Base-by-base conservation (phyloP, 192 early-diverging fungal genomes). In the Neocallimastix lanati region DNA sequence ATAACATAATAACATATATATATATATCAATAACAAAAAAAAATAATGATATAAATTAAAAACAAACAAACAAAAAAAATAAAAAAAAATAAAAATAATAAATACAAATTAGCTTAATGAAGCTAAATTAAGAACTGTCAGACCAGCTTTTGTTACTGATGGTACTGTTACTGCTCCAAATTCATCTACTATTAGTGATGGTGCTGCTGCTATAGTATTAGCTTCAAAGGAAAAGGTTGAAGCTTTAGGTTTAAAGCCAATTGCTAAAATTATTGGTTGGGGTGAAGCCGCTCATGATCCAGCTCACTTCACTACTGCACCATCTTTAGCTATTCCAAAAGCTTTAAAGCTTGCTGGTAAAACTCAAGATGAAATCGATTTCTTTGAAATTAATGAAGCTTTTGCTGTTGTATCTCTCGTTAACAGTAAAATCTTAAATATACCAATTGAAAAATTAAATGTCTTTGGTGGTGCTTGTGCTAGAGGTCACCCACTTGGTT, bases 301-400 rank as follows among this genome's bases (percentile, higher is more conserved):
- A 29, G 92, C 94, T 78, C 94, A 96, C 82, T 99, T 99, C 88
- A 92, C 96, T 37, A 95, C 96, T 83, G 97, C 97, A 7, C 97
- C 97, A 28, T 88, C 94, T 30, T 85, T 95, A 79, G 95, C 97
- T 25, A 89, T 98, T 78, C 97, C 97, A 28, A 92, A 94, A 81
- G 96, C 96, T 15, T 90, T 99, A 33, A 86, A 95, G 85, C 90
- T 91, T 83, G 97, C 97, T 33, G 92, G 92, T 35, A 81, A 96
- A 33, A 84, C 86, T 38, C 82, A 92, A 77, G 91, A 94, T 81
- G 96, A 97, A 85, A 93, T 99, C 85, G 90, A 89, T 78, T 85
- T 96, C 76, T 99, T 93, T 82, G 97, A 99, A 85, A 91, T 99
- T 85, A 98, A 99, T 86, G 97, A 99, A 86, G 97, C 97, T 0